Conservation (phyloP, 2,329 filamentous ascomycete species). For the Rhytidhysteron rufulum region DNA sequence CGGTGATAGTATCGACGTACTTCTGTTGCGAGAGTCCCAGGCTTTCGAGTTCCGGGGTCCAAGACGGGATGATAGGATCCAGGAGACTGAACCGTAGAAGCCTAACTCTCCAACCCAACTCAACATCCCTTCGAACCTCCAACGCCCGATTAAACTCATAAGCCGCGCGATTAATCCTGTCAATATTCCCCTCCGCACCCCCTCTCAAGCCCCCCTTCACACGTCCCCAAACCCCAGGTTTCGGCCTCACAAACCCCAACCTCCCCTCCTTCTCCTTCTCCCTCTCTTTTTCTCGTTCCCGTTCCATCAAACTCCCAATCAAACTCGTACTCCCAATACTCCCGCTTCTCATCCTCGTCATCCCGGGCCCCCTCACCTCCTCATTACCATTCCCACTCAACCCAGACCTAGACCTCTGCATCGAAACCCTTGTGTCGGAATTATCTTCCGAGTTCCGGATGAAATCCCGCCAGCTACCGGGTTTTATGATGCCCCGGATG, state of each 20-base stretch:
- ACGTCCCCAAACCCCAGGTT: too few relatives aligned
- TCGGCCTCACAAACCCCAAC: too few relatives aligned
- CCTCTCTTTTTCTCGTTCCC: too few relatives aligned
- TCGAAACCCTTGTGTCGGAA: not conserved
- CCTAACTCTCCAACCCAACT: slow-evolving; percentile 16
- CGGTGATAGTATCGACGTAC: slow-evolving; percentile 13
- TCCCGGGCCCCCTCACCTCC: too few relatives aligned
- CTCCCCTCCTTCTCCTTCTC: slow-evolving; percentile 12
- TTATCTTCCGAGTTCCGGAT: slow-evolving; percentile 1
- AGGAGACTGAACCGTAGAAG: slow-evolving; percentile 19
- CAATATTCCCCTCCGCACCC: too few relatives aligned
- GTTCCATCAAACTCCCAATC: too few relatives aligned
- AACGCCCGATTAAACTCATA: slow-evolving; percentile 24
- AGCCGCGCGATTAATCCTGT: slow-evolving; percentile 15
- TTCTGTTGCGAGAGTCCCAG: slow-evolving; percentile 15
- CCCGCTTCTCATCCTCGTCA: too few relatives aligned
- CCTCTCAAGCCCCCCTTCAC: too few relatives aligned
- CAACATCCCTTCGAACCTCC: slow-evolving; percentile 19
- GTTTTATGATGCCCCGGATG: slow-evolving; percentile 17
- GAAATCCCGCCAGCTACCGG: slow-evolving; percentile 20
- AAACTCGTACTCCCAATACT: too few relatives aligned
- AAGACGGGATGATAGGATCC: slow-evolving; percentile 19
- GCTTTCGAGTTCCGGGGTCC: slow-evolving; percentile 20
- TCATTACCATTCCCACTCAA: too few relatives aligned
- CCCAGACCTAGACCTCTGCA: too few relatives aligned